A percentile compares a stretch with the other conserved stretches of the same genome.
These are phyloP conservation scores for Schoenoplectus triqueter DNA, from an alignment of 202 grass and related monocot genomes.

Conservation along the genomic window DNA sequence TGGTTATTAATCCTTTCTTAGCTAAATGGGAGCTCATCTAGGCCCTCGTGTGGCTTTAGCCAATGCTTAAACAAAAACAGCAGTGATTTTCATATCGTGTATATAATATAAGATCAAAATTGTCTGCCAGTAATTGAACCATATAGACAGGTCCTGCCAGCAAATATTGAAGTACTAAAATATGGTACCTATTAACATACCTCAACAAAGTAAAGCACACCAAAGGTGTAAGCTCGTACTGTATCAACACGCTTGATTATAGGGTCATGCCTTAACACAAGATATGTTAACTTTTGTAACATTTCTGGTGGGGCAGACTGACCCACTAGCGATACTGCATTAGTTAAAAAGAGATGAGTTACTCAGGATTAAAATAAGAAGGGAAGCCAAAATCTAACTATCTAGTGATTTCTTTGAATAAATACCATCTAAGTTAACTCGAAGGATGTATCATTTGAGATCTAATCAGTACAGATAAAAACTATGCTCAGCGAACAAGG, in stretches of 20 bases:
- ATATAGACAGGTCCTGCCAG: neutral
- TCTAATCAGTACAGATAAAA: neutral
- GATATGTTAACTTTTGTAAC: conserved; percentile 96
- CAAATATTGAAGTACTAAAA: neutral
- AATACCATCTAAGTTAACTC: neutral
- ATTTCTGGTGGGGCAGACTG: conserved; percentile 92
- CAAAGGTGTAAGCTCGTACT: conserved; percentile 96
- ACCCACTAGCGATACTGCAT: conserved; percentile 85
- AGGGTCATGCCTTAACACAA: conserved; percentile 73
- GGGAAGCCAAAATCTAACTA: neutral
- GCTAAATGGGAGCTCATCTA: neutral
- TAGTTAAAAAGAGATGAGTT: conserved; percentile 13
- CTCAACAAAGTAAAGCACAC: conserved; percentile 97
- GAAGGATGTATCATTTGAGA: neutral
- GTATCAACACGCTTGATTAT: conserved; percentile 93
- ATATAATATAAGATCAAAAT: conserved; percentile 3
- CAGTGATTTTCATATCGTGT: neutral
- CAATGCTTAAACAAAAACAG: neutral
- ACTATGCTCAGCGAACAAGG: neutral
- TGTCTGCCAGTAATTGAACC: neutral
- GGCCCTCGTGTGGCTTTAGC: neutral
- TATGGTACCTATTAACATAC: conserved; percentile 38
- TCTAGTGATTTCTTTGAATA: neutral
- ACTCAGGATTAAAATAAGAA: conserved; percentile 5
- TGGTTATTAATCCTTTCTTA: neutral